phyloP scores from a whole-genome alignment of 2,329 filamentous ascomycete genomes.

The Pseudogymnoascus sp. region DNA sequence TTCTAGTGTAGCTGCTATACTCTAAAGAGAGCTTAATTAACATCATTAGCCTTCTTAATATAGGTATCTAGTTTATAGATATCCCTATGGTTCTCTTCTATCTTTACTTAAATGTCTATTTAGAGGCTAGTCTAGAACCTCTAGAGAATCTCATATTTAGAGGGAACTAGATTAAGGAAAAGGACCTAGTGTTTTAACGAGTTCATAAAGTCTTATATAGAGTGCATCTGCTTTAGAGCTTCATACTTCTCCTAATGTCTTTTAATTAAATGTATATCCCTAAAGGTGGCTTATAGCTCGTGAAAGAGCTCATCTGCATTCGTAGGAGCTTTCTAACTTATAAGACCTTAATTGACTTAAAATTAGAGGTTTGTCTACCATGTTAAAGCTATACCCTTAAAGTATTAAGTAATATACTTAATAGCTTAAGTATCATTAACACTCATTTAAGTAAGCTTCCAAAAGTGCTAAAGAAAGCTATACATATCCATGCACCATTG shows the following conservation, averaged over 20 bases:
- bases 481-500: background rate
- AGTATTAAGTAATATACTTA: background rate
- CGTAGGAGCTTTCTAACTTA: too few relatives aligned
- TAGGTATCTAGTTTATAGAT: background rate
- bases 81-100: background rate
- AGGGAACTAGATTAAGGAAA: background rate
- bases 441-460: background rate
- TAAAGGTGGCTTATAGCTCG: background rate
- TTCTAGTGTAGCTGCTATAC: background rate
- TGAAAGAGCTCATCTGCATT: background rate
- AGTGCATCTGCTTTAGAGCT: background rate
- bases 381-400: background rate
- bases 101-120: background rate
- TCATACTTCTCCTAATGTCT: background rate
- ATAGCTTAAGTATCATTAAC: background rate
- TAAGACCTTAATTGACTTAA: too few relatives aligned
- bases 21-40: background rate
- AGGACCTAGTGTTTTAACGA: background rate
- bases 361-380: background rate
- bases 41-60: background rate
- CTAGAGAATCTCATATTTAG: background rate
- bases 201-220: background rate
- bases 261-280: background rate
- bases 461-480: background rate
- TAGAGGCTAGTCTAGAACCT: background rate